A percentile compares a stretch with the other conserved stretches of the same genome.
Evolutionary conservation across 2,329 filamentous ascomycete genomes (phyloP).

Genomic region (Thielaviopsis euricoi): DNA sequence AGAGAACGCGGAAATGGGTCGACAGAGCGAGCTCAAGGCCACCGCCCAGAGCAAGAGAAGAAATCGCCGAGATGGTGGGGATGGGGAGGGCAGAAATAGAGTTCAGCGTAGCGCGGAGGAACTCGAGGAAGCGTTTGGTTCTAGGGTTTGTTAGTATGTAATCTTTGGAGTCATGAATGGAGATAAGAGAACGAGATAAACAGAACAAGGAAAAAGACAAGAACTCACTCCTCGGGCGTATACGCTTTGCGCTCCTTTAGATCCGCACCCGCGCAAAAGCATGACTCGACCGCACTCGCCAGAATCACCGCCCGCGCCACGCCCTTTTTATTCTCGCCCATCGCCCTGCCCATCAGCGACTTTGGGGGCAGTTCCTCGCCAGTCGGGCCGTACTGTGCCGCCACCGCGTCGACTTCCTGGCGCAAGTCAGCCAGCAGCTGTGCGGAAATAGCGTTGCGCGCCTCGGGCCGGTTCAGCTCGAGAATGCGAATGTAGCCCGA

Average conservation of each 20-base stretch:
- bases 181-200: background rate
- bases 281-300: constrained; percentile 67
- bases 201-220: background rate
- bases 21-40: constrained; percentile 84
- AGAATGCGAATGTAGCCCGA: constrained; percentile 76
- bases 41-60: constrained; percentile 75
- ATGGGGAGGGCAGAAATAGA: constrained; percentile 61
- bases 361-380: constrained; percentile 33
- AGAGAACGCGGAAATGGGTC: constrained; percentile 77
- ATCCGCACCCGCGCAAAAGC: constrained; percentile 90
- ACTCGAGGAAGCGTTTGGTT: constrained; percentile 59
- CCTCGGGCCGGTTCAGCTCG: constrained; percentile 66
- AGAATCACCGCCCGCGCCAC: constrained; percentile 68
- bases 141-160: constrained; percentile 26
- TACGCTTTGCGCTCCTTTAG: constrained; percentile 75
- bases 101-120: constrained; percentile 60
- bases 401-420: constrained; percentile 55
- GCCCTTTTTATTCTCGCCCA: constrained; percentile 28
- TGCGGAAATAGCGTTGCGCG: constrained; percentile 81
- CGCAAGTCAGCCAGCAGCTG: constrained; percentile 57
- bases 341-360: constrained; percentile 28
- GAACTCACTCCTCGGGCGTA: constrained; percentile 55
- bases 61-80: constrained; percentile 78
- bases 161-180: background rate
- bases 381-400: constrained; percentile 44